Base-by-base conservation (phyloP, 345 rosid species). In the Hibiscus syriacus region DNA sequence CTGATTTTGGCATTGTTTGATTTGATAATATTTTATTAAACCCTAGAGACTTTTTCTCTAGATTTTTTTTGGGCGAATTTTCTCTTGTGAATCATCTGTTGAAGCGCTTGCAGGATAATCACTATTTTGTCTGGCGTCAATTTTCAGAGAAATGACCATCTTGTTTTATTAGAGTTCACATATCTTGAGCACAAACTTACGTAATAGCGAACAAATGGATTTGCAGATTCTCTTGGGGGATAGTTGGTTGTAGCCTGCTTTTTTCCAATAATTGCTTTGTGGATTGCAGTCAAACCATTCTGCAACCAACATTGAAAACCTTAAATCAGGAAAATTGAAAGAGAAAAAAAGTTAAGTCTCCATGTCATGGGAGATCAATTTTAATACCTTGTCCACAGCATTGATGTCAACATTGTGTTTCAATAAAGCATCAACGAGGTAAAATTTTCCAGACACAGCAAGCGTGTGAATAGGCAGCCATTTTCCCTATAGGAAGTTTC, bases 361-460 rank as follows among this genome's bases (percentile, higher is more conserved):
- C 64, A 36, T 14, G 12, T 63, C 7, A 14, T 0, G 11, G 54
- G 22, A 54, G 17, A 14, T 25, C 45, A 67, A n/a, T 26, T 26
- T 25, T 53, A 48, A 16, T 82, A 89, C 98, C 89, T 81, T 76
- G 75, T 85, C 92, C 52, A 81, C 82, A 20, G 89, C 86, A 79
- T 89, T 89, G 76, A 94, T 90, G 72, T 89, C 92, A 62, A 89
- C 79, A 73, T 80, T 85, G 70, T 84, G 92, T 73, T 94, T 94
- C 69, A 93, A 77, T 76, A 90, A 86, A 65, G 85, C 75, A 80
- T 84, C 83, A 77, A 85, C 53, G 49, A 90, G 86, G 73, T 85
- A 84, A 80, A 87, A 90, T 77, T 93, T 97, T 61, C 98, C 98
- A 1, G 89, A 81, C 36, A 96, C 97, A 55, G 95, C 96, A 65